Base-by-base conservation (phyloP, 208 protist species). In the Tritrichomonas musculus region DNA sequence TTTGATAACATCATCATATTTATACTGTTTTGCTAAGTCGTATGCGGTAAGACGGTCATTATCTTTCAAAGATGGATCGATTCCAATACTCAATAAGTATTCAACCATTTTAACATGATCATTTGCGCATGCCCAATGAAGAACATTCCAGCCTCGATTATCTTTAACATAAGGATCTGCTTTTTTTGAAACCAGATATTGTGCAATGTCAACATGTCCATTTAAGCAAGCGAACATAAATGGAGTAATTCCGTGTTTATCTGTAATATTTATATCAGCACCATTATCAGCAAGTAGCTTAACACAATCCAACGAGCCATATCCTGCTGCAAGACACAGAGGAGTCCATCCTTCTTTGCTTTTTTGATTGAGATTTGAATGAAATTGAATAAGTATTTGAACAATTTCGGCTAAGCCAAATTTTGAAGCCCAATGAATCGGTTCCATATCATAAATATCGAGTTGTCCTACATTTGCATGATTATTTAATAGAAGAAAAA, bases 371-470 rank as follows among this genome's bases (percentile, higher is more conserved):
- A 88, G 1, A 33, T 88, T 4, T 33, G 47, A 27, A 17, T n/a
- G 27, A 39, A 39, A 30, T 8, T 49, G 27, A 57, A 88, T 53
- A 0, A 88, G 39, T n/a, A 88, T 11, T 4, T 33, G 44, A 20
- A 88, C 77, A 39, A 47, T 44, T n/a, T 88, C 77, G 20, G 39
- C 5, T n/a, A 88, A n/a, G 5, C 47, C 44, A 50, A 57, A 88
- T 50, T 88, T 88, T 88, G 77, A 44, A 33, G 77, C 77, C 77
- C 77, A 88, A 47, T 88, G 77, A 88, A 88, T 25, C 39, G 77
- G 77, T 22, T 39, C 4, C 41, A 88, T 55, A 39, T 49, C n/a
- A 57, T 88, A 57, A 8, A 60, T 20, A 88, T 88, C 47, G 20
- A 20, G 20, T 39, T 33, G 53, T 39, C 57, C n/a, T 30, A 88